phyloP scores from a whole-genome alignment of 108 stramenopile genomes.

The Chaetoceros tenuissimus region DNA sequence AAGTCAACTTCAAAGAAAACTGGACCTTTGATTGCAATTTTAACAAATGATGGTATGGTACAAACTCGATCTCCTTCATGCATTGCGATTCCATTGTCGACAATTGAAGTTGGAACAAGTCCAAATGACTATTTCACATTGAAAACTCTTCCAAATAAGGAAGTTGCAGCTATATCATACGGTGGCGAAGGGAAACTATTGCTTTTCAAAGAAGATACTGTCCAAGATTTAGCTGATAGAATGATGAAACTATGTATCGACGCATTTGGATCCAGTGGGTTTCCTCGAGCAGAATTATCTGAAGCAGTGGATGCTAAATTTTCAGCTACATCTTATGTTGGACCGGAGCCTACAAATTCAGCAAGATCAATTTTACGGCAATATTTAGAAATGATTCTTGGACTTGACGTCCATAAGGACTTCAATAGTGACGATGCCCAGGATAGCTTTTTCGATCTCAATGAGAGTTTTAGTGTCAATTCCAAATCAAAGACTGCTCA shows the following conservation, averaged over 20 bases:
- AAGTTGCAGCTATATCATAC: conserved; percentile 49
- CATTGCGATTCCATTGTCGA: conserved; percentile 58
- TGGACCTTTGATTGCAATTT: conserved; percentile 33
- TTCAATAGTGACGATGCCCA: conserved; percentile 21
- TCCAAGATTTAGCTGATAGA: conserved; percentile 82
- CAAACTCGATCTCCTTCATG: conserved; percentile 69
- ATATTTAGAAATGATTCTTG: conserved; percentile 71
- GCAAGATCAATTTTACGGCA: conserved; percentile 52
- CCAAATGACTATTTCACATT: conserved; percentile 80
- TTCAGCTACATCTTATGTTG: conserved; percentile 76
- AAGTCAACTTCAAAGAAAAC: not conserved
- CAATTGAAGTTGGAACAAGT: conserved; percentile 81
- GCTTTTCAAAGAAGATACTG: conserved; percentile 43
- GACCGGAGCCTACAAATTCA: conserved; percentile 52
- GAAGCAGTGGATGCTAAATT: conserved; percentile 72
- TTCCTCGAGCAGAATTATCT: conserved; percentile 74
- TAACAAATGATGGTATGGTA: conserved; percentile 75
- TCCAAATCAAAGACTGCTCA: conserved; percentile 22
- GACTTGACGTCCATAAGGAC: conserved; percentile 55
- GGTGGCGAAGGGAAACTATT: conserved; percentile 58
- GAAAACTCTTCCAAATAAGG: conserved; percentile 20
- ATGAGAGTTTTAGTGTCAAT: not conserved
- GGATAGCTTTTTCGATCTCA: not conserved
- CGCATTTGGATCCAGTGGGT: conserved; percentile 80
- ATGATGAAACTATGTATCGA: conserved; percentile 76